These are phyloP conservation scores for Helicostylum pulchrum DNA, from an alignment of 192 early-diverging fungal species.

Conservation along the genomic window DNA sequence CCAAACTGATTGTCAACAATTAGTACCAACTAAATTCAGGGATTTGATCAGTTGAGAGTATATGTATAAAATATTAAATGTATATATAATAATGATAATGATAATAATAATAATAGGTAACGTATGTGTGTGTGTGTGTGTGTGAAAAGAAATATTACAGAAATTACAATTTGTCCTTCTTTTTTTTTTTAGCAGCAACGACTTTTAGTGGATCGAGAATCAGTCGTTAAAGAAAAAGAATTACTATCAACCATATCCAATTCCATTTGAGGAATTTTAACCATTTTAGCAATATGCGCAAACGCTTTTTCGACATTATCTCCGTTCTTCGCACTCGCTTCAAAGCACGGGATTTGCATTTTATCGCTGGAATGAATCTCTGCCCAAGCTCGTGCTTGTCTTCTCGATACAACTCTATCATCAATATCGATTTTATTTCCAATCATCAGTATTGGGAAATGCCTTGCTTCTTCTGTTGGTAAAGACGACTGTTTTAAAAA, in stretches of 20 bases:
- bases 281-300: constrained; percentile 74
- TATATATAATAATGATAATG: too few relatives aligned
- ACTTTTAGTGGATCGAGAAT: constrained; percentile 4
- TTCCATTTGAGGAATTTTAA: constrained; percentile 53
- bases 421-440: constrained; percentile 98
- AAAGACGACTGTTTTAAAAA: constrained; percentile 86
- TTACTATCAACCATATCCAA: constrained; percentile 41
- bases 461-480: constrained; percentile 70
- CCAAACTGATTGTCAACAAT: too few relatives aligned
- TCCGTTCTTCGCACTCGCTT: constrained; percentile 93
- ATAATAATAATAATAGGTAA: too few relatives aligned
- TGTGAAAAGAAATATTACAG: too few relatives aligned
- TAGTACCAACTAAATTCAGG: too few relatives aligned
- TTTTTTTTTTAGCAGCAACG: constrained; percentile 4
- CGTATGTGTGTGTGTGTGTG: too few relatives aligned
- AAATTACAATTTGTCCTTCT: too few relatives aligned
- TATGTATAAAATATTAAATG: too few relatives aligned
- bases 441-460: constrained; percentile 96
- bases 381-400: constrained; percentile 64
- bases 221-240: constrained; percentile 5
- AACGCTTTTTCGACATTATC: constrained; percentile 95
- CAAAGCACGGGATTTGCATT: constrained; percentile 93
- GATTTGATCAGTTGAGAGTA: too few relatives aligned
- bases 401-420: constrained; percentile 68
- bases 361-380: constrained; percentile 64